phyloP scores from a whole-genome alignment of 495 filamentous ascomycete genomes.

The Hyaloscypha hepaticicola region DNA sequence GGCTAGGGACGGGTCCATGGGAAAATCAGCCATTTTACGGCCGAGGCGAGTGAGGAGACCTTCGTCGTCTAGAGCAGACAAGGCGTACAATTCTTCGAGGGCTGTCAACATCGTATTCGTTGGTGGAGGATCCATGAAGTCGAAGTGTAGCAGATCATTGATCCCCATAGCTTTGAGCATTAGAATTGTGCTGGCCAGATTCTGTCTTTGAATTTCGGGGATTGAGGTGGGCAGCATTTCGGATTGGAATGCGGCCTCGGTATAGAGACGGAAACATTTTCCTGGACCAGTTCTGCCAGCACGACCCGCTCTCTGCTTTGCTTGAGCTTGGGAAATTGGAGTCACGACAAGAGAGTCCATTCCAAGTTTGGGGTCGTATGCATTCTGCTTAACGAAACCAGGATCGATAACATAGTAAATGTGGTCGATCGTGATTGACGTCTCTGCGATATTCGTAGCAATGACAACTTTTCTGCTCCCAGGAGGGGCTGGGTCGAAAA shows the following conservation, averaged over 20 bases:
- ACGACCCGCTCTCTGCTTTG: slow-evolving; percentile 90
- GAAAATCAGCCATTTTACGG: slow-evolving; percentile 97
- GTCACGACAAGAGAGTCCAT: slow-evolving; percentile 97
- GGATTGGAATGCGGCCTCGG: slow-evolving; percentile 90
- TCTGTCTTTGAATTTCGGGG: slow-evolving; percentile 95
- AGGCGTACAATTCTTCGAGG: slow-evolving; percentile 89
- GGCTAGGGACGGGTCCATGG: slow-evolving; percentile 81
- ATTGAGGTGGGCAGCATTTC: slow-evolving; percentile 97
- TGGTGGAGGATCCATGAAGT: slow-evolving; percentile 98
- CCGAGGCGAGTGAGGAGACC: slow-evolving; percentile 90
- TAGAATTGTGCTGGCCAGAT: slow-evolving; percentile 90
- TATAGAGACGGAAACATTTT: slow-evolving; percentile 96
- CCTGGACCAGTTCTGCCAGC: slow-evolving; percentile 93
- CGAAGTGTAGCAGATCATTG: slow-evolving; percentile 94
- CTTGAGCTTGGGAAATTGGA: slow-evolving; percentile 94
- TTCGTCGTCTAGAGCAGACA: slow-evolving; percentile 93
- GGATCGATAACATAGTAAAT: slow-evolving; percentile 98
- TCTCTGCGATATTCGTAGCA: slow-evolving; percentile 98
- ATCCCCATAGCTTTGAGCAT: slow-evolving; percentile 99
- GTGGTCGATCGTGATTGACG: slow-evolving; percentile 93
- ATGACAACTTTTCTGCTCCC: slow-evolving; percentile 94
- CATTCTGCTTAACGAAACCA: slow-evolving; percentile 96
- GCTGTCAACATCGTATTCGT: slow-evolving; percentile 98
- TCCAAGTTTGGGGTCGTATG: slow-evolving; percentile 93
- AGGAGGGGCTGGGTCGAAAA: slow-evolving; percentile 90